Evolutionary conservation across 148 eudicot genomes (phyloP).

Genomic region (Euryodendron excelsum): DNA sequence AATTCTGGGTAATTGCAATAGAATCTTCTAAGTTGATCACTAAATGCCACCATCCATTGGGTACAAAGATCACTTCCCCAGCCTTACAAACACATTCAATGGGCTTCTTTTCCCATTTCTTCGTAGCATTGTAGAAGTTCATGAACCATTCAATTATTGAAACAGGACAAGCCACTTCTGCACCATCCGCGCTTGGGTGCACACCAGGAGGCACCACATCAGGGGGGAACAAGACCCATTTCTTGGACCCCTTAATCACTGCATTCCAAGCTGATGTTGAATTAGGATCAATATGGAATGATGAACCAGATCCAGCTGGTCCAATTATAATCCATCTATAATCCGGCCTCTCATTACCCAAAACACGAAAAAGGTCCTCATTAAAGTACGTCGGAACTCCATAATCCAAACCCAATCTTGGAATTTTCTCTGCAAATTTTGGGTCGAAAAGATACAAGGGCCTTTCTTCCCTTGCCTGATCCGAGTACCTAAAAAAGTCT

Average conservation of each 20-base stretch:
- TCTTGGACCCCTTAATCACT: constrained; percentile 89
- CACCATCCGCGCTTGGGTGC: constrained; percentile 95
- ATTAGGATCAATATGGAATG: constrained; percentile 97
- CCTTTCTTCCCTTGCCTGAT: constrained; percentile 73
- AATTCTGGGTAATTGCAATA: constrained; percentile 96
- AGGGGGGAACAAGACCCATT: constrained; percentile 95
- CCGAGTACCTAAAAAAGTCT: constrained; percentile 77
- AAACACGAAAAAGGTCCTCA: constrained; percentile 85
- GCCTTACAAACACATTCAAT: constrained; percentile 93
- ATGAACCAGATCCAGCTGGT: constrained; percentile 95
- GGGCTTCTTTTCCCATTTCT: constrained; percentile 75
- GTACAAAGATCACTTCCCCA: constrained; percentile 94
- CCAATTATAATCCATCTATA: constrained; percentile 96
- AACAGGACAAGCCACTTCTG: constrained; percentile 95
- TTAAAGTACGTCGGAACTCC: constrained; percentile 76
- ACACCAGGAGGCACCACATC: constrained; percentile 95
- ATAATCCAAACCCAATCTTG: constrained; percentile 58
- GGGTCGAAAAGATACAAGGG: constrained; percentile 98
- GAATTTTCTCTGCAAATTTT: constrained; percentile 75
- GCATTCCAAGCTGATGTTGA: constrained; percentile 99
- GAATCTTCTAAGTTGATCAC: constrained; percentile 95
- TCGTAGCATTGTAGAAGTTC: constrained; percentile 84
- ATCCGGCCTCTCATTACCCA: constrained; percentile 92
- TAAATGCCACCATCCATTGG: constrained; percentile 99
- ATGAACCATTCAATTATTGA: constrained; percentile 98